Conservation (phyloP, 192 early-diverging fungal genomes). For the Spizellomyces sp. region DNA sequence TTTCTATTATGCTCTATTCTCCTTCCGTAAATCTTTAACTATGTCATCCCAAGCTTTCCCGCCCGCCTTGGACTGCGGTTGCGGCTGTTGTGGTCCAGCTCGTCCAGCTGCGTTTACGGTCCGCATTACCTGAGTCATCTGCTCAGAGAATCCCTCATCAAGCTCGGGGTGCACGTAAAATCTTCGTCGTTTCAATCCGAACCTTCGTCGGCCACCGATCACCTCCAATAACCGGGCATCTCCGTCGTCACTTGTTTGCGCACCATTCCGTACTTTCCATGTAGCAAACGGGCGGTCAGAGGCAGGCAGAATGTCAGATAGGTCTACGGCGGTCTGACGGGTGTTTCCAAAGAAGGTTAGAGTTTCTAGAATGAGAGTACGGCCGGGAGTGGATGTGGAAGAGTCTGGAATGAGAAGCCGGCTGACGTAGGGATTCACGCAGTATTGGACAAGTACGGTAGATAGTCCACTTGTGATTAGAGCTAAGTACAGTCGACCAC, state of each 20-base stretch:
- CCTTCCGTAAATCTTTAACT: slow-evolving; percentile 23
- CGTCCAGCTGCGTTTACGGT: slow-evolving; percentile 14
- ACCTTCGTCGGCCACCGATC: background rate
- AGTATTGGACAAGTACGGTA: slow-evolving; percentile 24
- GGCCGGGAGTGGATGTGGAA: background rate
- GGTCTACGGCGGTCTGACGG: slow-evolving; percentile 13
- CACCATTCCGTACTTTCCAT: slow-evolving; percentile 13
- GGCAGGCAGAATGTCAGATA: slow-evolving; percentile 12
- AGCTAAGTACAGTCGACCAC: background rate
- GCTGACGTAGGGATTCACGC: slow-evolving; percentile 32
- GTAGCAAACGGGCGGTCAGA: slow-evolving; percentile 18
- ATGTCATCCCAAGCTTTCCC: slow-evolving; percentile 19
- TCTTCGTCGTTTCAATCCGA: slow-evolving; percentile 3
- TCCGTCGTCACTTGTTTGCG: slow-evolving; percentile 11
- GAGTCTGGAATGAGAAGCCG: background rate
- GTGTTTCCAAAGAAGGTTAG: slow-evolving; percentile 28
- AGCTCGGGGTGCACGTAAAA: slow-evolving; percentile 40
- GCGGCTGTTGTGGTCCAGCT: background rate
- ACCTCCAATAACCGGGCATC: background rate
- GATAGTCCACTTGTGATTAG: slow-evolving; percentile 18
- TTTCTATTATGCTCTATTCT: slow-evolving; percentile 6
- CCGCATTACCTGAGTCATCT: slow-evolving; percentile 27
- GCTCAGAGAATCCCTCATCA: slow-evolving; percentile 22
- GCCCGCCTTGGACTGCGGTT: background rate
- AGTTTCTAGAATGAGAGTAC: slow-evolving; percentile 15